Percentiles rank a stretch among this genome's conserved stretches.
Conservation (phyloP, 768 basidiomycete genomes). For the Galerina sulciceps region DNA sequence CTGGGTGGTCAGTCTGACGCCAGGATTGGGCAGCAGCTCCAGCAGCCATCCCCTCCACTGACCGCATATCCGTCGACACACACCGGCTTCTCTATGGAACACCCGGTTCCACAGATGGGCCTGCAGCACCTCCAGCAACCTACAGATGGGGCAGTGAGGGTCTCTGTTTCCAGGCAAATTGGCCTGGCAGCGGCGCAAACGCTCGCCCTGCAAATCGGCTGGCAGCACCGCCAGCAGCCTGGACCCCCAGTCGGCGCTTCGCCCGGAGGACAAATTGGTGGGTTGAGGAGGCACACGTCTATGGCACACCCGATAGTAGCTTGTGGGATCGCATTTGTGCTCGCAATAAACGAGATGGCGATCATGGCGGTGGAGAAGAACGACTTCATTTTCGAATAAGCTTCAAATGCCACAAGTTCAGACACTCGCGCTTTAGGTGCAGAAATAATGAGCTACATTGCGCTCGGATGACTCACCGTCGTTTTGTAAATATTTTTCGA, state of each 20-base stretch:
- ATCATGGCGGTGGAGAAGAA: conserved; percentile 1
- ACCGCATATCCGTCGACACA: neutral
- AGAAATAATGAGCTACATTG: neutral
- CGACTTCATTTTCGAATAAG: conserved; percentile 6
- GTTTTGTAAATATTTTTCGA: too few species aligned
- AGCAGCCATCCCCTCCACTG: conserved; percentile 6
- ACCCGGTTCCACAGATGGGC: conserved; percentile 2
- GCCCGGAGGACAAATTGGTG: conserved; percentile 5
- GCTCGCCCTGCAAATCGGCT: conserved; percentile 8
- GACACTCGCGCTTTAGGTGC: neutral
- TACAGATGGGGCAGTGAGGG: neutral
- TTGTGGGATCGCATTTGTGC: conserved; percentile 2
- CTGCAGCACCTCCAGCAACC: conserved; percentile 11
- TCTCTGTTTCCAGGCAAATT: conserved; percentile 4
- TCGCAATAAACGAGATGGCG: neutral
- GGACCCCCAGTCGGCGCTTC: conserved; percentile 6
- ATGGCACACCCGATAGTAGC: conserved; percentile 7
- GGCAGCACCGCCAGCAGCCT: conserved; percentile 18
- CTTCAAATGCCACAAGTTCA: neutral
- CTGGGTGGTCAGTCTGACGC: neutral
- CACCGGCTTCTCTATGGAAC: conserved; percentile 1
- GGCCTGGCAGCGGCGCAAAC: conserved; percentile 1
- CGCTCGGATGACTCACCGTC: neutral
- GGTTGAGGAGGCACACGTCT: conserved; percentile 13
- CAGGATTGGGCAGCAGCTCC: conserved; percentile 10